Percentiles rank a stretch among this genome's conserved stretches.
These are phyloP conservation scores for Thozetella sp. DNA, from an alignment of 495 filamentous ascomycete species.

Conservation along the genomic window DNA sequence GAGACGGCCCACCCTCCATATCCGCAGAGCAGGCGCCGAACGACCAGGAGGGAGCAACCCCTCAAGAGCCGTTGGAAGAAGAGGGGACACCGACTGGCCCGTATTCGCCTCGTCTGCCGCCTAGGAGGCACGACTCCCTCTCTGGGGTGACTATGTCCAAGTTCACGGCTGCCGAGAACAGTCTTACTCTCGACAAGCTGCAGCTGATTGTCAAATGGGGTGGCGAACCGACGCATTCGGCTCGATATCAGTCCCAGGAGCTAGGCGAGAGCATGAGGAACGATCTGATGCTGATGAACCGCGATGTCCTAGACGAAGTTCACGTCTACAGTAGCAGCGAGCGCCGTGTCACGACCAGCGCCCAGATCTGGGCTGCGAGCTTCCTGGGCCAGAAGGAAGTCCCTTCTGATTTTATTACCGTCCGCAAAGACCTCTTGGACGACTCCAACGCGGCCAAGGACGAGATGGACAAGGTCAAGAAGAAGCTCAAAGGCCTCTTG, in stretches of 20 bases:
- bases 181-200: constrained; percentile 88
- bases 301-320: constrained; percentile 86
- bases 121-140: constrained; percentile 76
- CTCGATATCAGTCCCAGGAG: constrained; percentile 93
- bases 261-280: constrained; percentile 94
- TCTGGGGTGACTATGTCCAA: constrained; percentile 86
- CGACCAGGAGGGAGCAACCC: constrained; percentile 9
- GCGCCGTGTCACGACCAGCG: constrained; percentile 88
- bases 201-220: constrained; percentile 99
- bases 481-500: constrained; percentile 91
- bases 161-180: constrained; percentile 86
- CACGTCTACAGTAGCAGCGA: constrained; percentile 94
- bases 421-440: constrained; percentile 93
- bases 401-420: constrained; percentile 77
- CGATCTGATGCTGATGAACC: constrained; percentile 91
- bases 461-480: constrained; percentile 99
- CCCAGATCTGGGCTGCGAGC: constrained; percentile 92
- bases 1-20: constrained; percentile 1
- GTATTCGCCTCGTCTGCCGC: constrained; percentile 30
- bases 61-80: constrained; percentile 14
- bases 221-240: constrained; percentile 96
- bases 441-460: constrained; percentile 99
- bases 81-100: constrained; percentile 6
- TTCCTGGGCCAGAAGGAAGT: constrained; percentile 89
- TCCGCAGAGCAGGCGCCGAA: constrained; percentile 58